phyloP scores from a whole-genome alignment of 805 yeast species.

The Yamadazyma ubonensis region DNA sequence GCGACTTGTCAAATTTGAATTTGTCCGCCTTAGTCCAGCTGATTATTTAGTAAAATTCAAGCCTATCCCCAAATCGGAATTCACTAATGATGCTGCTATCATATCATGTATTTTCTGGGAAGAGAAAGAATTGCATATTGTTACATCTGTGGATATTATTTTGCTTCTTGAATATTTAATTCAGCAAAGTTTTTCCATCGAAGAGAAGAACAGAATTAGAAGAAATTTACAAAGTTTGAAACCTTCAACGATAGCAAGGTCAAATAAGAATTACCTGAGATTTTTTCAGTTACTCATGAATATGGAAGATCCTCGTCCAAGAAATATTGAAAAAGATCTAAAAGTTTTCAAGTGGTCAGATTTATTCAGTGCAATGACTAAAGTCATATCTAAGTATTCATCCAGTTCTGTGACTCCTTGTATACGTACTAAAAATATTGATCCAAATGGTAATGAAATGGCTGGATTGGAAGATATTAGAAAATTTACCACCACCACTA shows the following conservation, averaged over 20 bases:
- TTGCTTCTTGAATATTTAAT: slow-evolving; percentile 56
- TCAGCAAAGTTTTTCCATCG: slow-evolving; percentile 54
- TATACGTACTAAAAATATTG: not conserved
- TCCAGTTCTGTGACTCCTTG: slow-evolving; percentile 10
- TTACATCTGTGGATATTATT: slow-evolving; percentile 67
- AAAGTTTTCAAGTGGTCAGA: slow-evolving; percentile 63
- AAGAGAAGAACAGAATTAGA: slow-evolving; percentile 68
- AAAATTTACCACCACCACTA: not conserved
- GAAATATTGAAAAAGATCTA: slow-evolving; percentile 69
- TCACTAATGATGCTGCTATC: slow-evolving; percentile 42
- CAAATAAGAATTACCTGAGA: slow-evolving; percentile 29
- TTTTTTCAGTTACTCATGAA: slow-evolving; percentile 51
- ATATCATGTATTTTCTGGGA: slow-evolving; percentile 62
- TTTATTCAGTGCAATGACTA: slow-evolving; percentile 51
- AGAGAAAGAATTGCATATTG: slow-evolving; percentile 45
- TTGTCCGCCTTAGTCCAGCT: slow-evolving; percentile 32
- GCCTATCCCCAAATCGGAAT: slow-evolving; percentile 34
- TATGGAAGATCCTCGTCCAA: slow-evolving; percentile 61
- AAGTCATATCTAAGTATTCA: slow-evolving; percentile 58
- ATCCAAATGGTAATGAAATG: not conserved
- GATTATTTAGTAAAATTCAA: slow-evolving; percentile 35
- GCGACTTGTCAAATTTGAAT: slow-evolving; percentile 48
- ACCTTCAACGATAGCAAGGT: slow-evolving; percentile 58
- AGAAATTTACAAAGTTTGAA: slow-evolving; percentile 63
- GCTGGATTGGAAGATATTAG: not conserved